Base-by-base conservation (phyloP, 2,329 filamentous ascomycete species). In the Beauveria rudraprayagi region DNA sequence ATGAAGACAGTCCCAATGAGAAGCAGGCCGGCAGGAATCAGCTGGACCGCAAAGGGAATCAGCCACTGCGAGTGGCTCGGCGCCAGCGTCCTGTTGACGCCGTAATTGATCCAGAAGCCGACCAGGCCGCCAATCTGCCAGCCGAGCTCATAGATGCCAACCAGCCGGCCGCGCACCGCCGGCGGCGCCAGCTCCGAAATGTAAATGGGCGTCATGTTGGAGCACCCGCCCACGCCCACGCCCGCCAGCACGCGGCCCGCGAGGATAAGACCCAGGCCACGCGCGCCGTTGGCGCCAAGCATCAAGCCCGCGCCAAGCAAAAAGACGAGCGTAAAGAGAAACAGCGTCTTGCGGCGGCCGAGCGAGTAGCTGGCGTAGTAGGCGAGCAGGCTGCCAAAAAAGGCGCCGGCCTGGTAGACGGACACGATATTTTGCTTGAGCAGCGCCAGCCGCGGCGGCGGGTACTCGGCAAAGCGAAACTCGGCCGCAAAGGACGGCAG, bases 361-460 rank as follows among this genome's bases (percentile, higher is more conserved):
- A 87, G 76, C 70, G 82, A 89, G 76, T 88, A 85, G 34, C 82
- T 85, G 40, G 83, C 80, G 9, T 77, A 79, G 66, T 89, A 92
- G 61, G 85, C 88, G 63, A 83, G 80, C 46, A 91, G 75, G n/a
- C 86, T 84, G 56, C 90, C 90, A 67, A 93, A 92, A 76, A 94
- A 92, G 63, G 89, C 89, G 62, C 90, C 90, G 10, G 90, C 90
- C 73, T 93, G 90, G 75, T 91, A 92, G 59, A 88, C 83, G 28
- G 87, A 91, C 56, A 92, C 89, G 63, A 92, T 91, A 71, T 92
- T 93, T 67, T 86, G 78, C 68, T 85, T 86, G 53, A 89, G 76
- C 4, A 89, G 73, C 34, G 85, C 80, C 28, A 85, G 75, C n/a
- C 82, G 69, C 3, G 67, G 60, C 0, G 70, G 59, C 5, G 70